Evolutionary conservation across 2,329 filamentous ascomycete genomes (phyloP).

Genomic region (Trichoderma asperellum): DNA sequence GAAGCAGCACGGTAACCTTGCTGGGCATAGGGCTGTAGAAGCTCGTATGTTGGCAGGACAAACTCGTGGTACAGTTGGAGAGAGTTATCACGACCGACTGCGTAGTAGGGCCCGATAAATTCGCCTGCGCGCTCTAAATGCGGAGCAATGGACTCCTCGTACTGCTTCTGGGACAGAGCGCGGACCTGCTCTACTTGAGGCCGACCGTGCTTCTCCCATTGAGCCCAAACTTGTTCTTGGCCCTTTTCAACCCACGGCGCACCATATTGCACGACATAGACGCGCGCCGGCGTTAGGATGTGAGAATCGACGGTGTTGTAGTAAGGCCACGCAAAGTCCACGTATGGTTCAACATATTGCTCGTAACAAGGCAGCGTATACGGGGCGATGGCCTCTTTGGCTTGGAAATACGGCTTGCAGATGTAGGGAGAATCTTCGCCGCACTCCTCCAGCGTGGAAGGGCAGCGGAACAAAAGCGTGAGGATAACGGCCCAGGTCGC

Average conservation of each 20-base stretch:
- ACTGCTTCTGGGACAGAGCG: slow-evolving; percentile 63
- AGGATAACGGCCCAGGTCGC: slow-evolving; percentile 84
- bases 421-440: slow-evolving; percentile 72
- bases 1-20: slow-evolving; percentile 70
- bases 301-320: slow-evolving; percentile 63
- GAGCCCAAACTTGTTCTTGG: slow-evolving; percentile 65
- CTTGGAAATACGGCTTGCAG: slow-evolving; percentile 79
- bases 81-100: slow-evolving; percentile 63
- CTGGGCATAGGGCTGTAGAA: slow-evolving; percentile 72
- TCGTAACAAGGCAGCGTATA: slow-evolving; percentile 86
- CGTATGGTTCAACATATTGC: slow-evolving; percentile 79
- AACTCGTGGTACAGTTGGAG: slow-evolving; percentile 72
- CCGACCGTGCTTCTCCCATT: slow-evolving; percentile 79
- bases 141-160: slow-evolving; percentile 72
- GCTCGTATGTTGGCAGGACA: slow-evolving; percentile 74
- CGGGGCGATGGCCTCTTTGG: slow-evolving; percentile 67
- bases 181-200: slow-evolving; percentile 74
- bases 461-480: slow-evolving; percentile 82
- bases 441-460: slow-evolving; percentile 68
- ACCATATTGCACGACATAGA: slow-evolving; percentile 71
- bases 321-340: slow-evolving; percentile 77
- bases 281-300: slow-evolving; percentile 70
- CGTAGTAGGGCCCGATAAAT: slow-evolving; percentile 72
- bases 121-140: slow-evolving; percentile 67
- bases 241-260: slow-evolving; percentile 72